Conservation (phyloP, 2,329 filamentous ascomycete species). For the Pseudocercospora cruenta region DNA sequence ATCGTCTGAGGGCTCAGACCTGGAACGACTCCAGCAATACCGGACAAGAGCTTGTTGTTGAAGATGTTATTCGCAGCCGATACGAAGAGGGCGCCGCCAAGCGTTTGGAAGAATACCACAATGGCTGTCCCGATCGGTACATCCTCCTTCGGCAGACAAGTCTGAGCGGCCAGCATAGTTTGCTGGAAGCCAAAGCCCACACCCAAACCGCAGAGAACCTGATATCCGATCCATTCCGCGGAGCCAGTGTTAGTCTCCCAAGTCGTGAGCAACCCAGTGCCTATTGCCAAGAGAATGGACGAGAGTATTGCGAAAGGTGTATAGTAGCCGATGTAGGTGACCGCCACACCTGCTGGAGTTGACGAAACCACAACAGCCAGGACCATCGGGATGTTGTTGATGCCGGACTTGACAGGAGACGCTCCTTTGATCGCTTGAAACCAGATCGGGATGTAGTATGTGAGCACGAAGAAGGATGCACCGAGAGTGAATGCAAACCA, state of each 20-base stretch:
- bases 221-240: constrained; percentile 47
- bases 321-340: constrained; percentile 21
- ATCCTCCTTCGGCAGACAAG: constrained; percentile 31
- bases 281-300: constrained; percentile 48
- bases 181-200: constrained; percentile 48
- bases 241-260: constrained; percentile 44
- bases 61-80: constrained; percentile 48
- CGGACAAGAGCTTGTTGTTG: constrained; percentile 15
- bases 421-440: constrained; percentile 55
- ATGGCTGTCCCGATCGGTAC: constrained; percentile 44
- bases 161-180: constrained; percentile 45
- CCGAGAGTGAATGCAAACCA: constrained; percentile 47
- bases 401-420: constrained; percentile 50
- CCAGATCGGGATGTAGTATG: constrained; percentile 52
- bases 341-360: constrained; percentile 2
- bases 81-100: constrained; percentile 47
- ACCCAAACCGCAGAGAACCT: constrained; percentile 30
- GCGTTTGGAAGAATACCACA: constrained; percentile 47
- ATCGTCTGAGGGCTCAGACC: constrained; percentile 28
- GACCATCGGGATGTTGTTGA: constrained; percentile 52
- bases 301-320: constrained; percentile 47
- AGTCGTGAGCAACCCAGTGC: constrained; percentile 51
- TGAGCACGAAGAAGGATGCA: constrained; percentile 49
- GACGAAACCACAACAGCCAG: constrained; percentile 17
- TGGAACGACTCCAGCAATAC: constrained; percentile 7